Evolutionary conservation across 768 basidiomycete species (phyloP), one percentile per base, ranked within the genome.

Genomic region (Cyclocybe aegerita): DNA sequence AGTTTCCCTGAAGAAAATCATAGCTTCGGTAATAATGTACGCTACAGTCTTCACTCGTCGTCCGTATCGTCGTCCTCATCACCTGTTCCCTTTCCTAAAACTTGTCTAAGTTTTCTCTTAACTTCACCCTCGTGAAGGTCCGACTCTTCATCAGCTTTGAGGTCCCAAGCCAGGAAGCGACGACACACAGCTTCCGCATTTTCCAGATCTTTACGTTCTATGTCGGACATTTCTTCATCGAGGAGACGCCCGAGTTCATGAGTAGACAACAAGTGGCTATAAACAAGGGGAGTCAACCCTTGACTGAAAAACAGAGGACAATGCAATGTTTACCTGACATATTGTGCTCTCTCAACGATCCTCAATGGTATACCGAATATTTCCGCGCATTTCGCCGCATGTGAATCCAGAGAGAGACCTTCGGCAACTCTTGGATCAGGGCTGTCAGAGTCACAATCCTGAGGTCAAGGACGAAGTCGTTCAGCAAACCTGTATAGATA

Each of bases 321-420:
- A 37, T 31, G 43, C 17, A 30, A 29, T 43, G 57, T 66, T 55
- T 47, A 89, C 89, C 83, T 93, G 57, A 96, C 88, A 58, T 86
- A 77, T 64, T 80, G 76, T 1, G 93, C 95, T 43, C 95, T 76
- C 40, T 78, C 67, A 9, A 90, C 84, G 17, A 91, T 68, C 1
- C 79, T 75, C 6, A 65, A 57, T 0, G 93, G 87, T n/a, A 98
- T 73, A 2, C 93, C 94, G 60, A 92, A 95, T 34, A 88, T 74
- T 43, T 85, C 76, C 2, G 96, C 96, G 63, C 95, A 97, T 62
- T 86, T 81, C 23, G 86, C 84, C 0, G 93, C 93, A 70, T 93
- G 88, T 5, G 91, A 94, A 48, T 84, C 78, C 7, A 85, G 71
- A 4, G 84, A 83, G 15, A 93, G 76, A 4, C 92, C 91, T 42